Evolutionary conservation across 2,329 filamentous ascomycete genomes (phyloP), one percentile per base, ranked within the genome.

Genomic region (Cytospora schulzeri): DNA sequence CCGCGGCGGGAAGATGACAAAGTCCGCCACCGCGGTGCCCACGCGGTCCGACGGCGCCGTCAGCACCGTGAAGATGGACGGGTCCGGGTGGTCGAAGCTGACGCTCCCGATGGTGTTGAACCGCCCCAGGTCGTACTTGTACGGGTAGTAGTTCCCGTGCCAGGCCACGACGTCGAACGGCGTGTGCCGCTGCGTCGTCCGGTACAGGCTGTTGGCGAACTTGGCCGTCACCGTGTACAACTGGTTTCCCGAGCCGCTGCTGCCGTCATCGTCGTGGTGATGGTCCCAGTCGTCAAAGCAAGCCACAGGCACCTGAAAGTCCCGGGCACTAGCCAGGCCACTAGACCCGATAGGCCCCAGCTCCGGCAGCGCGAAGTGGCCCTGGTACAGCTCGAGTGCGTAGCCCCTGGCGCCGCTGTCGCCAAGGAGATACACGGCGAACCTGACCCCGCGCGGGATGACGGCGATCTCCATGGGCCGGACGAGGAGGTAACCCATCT

Each of bases 161-260:
- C 90, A 93, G 3, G 88, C 89, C 3, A 92, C 90, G 0, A 93
- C 85, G 70, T 93, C 90, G 71, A 92, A 93, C 0, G 91, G 90
- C 0, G 87, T 89, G 73, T 93, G 91, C 14, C 81, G 74, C 76
- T 93, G 90, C 51, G 74, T 80, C 8, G 88, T 87, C 45, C 79
- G 77, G 76, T 91, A 92, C 58, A 92, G 83, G 55, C 81, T 79
- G 69, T 89, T 88, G 72, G 87, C 86, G 71, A 91, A 89, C 74
- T 91, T 91, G 73, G 81, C 82, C 38, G 83, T 82, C 41, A 91
- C 76, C 11, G 79, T 83, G 76, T 81, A 80, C 57, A 62, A n/a
- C n/a, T n/a, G 62, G 60, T 58, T 74, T 60, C 60, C 59, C 75
- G 4, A 69, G 68, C 54, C 75, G 11, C 11, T 11, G 11, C 33